Evolutionary conservation across 345 rosid species (phyloP), one percentile per base, ranked within the genome.

Genomic region (Bruguiera gymnorhiza): DNA sequence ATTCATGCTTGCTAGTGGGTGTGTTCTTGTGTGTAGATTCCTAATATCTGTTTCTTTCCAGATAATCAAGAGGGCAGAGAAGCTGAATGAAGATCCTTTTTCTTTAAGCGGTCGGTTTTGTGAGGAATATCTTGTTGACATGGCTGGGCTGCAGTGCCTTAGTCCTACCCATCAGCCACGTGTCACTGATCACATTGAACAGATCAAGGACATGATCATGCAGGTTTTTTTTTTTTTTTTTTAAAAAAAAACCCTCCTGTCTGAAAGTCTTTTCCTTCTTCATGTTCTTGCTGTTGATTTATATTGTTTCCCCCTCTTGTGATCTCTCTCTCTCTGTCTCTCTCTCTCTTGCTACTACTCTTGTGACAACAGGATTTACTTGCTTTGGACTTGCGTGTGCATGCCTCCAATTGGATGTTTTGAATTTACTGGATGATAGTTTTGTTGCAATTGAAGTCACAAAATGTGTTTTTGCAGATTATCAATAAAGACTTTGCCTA

Each of bases 31-130:
- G 30, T 13, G 24, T 24, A 57, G 21, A 48, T 13, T 52, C 19
- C 63, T 73, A 64, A 43, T 64, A 9, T 56, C 36, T 73, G 46
- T 46, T 53, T 34, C 59, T 8, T 39, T 80, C 48, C 81, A 92
- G 97, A 90, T 95, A 69, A 95, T 92, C 76, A 76, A 75, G 5
- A 83, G 96, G 54, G 88, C 97, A 11, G 90, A 87, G 75, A 88
- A 90, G 68, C 39, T 50, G 39, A 85, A 78, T 26, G 89, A 84
- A 72, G 76, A 88, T 60, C 91, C 96, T 0, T 62, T 87, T 66
- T 71, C 68, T 59, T 72, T 95, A 80, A 92, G 97, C 67, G 79
- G 78, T 29, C 75, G 81, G 5, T 92, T 80, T 76, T 92, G 99
- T 46, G 82, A 87, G 57, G 99, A 88, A 68, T 92, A 95, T 79